Percentiles rank a stretch among this genome's conserved stretches.
Conservation (phyloP, 2,329 filamentous ascomycete genomes). For the Colletotrichum sp. region DNA sequence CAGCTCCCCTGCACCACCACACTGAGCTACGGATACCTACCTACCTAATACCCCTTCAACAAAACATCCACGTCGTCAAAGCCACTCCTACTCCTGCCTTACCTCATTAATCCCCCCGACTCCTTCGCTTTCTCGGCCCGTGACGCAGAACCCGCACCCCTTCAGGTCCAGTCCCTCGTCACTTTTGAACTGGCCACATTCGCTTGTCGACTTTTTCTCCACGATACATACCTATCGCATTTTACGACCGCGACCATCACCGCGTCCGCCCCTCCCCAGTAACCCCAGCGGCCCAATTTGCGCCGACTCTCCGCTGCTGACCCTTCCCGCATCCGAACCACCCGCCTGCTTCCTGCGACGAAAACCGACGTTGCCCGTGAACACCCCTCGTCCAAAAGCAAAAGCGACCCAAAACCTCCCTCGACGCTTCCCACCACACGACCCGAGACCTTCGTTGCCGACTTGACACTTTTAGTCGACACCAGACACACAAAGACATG, state of each 20-base stretch:
- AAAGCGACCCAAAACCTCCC: background rate
- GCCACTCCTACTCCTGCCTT: background rate
- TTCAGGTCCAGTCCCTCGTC: background rate
- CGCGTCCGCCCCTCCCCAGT: background rate
- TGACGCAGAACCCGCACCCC: background rate
- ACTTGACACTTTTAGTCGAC: background rate
- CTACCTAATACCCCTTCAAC: background rate
- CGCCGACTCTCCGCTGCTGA: conserved; percentile 13
- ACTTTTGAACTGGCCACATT: background rate
- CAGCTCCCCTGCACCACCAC: background rate
- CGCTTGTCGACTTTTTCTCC: background rate
- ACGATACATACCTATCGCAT: background rate
- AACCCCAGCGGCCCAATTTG: conserved; percentile 11
- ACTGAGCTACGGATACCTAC: background rate
- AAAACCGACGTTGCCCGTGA: background rate
- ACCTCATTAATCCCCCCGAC: background rate
- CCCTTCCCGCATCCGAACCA: conserved; percentile 16
- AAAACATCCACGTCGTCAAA: conserved; percentile 8
- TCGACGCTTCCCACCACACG: background rate
- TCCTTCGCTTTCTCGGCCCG: background rate
- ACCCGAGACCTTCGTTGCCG: background rate
- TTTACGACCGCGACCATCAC: background rate
- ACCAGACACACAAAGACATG: background rate
- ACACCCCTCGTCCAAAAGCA: background rate
- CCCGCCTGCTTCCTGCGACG: background rate